phyloP scores from a whole-genome alignment of 176 grass and related monocot species.

The Chloris gayana region DNA sequence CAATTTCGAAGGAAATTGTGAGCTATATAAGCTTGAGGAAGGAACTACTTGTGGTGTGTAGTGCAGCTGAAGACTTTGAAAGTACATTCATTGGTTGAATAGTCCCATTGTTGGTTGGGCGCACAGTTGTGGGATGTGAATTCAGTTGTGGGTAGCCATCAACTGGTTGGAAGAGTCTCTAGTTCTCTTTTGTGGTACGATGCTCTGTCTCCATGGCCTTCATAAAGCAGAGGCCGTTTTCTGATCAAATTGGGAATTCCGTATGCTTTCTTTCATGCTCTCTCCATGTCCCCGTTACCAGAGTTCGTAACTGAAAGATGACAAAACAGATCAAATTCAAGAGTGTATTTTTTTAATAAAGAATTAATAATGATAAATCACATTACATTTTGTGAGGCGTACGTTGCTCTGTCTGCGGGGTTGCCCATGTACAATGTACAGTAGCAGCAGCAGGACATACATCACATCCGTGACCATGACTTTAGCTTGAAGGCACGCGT shows the following conservation, averaged over 20 bases:
- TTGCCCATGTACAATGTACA: not conserved
- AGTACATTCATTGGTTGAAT: slow-evolving; percentile 38
- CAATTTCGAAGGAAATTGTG: slow-evolving; percentile 14
- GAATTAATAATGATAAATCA: too few relatives aligned
- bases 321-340: too few relatives aligned
- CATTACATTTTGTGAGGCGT: too few relatives aligned
- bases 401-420: too few relatives aligned
- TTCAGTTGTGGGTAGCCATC: not conserved
- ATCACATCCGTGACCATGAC: not conserved
- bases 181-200: not conserved
- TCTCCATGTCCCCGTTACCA: too few relatives aligned
- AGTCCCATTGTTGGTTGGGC: slow-evolving; percentile 28
- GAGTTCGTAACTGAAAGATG: too few relatives aligned
- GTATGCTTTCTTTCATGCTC: not conserved
- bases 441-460: not conserved
- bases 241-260: slow-evolving; percentile 5
- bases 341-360: too few relatives aligned
- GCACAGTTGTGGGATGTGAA: slow-evolving; percentile 6
- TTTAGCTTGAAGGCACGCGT: not conserved
- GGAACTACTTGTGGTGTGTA: slow-evolving; percentile 18
- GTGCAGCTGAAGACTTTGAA: not conserved
- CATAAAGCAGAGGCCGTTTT: not conserved
- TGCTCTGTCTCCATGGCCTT: slow-evolving; percentile 7
- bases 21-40: too few relatives aligned
- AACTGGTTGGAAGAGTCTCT: slow-evolving; percentile 32